These are phyloP conservation scores for Purshia tridentata DNA, from an alignment of 306 rosid species.

Conservation along the genomic window DNA sequence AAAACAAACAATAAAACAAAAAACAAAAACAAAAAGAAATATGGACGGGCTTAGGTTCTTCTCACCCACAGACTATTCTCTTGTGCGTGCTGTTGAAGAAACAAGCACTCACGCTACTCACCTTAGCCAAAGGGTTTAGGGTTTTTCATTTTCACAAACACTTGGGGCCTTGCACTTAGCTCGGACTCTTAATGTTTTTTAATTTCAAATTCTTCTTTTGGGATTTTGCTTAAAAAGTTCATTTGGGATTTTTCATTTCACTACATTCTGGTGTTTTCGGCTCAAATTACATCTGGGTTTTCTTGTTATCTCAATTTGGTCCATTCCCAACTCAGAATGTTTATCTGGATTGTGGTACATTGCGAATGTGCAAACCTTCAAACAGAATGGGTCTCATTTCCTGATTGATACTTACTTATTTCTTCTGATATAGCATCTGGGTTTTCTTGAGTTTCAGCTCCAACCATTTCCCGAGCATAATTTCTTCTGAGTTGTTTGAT, in stretches of 20 bases:
- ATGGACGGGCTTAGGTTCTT: too few species aligned
- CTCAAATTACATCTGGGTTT: background rate
- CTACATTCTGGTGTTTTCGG: background rate
- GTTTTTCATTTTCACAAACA: background rate
- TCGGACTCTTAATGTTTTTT: background rate
- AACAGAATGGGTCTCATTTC: background rate
- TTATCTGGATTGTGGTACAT: background rate
- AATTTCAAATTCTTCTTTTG: background rate
- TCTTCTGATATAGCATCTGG: background rate
- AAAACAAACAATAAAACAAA: too few species aligned
- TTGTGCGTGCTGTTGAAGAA: too few species aligned
- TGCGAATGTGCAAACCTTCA: background rate
- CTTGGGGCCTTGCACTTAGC: background rate
- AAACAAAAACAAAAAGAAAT: too few species aligned
- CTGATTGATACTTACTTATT: background rate
- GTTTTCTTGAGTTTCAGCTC: background rate
- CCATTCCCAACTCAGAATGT: background rate
- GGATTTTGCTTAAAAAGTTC: background rate
- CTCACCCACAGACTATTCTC: too few species aligned
- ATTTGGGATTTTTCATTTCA: background rate
- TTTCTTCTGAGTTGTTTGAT: conserved; percentile 3
- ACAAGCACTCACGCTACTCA: background rate
- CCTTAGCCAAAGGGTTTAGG: background rate
- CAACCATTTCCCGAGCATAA: background rate
- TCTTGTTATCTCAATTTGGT: background rate